Evolutionary conservation across 371 early-diverging fungal species (phyloP), one percentile per base, ranked within the genome.

Genomic region (Mortierella sp.): DNA sequence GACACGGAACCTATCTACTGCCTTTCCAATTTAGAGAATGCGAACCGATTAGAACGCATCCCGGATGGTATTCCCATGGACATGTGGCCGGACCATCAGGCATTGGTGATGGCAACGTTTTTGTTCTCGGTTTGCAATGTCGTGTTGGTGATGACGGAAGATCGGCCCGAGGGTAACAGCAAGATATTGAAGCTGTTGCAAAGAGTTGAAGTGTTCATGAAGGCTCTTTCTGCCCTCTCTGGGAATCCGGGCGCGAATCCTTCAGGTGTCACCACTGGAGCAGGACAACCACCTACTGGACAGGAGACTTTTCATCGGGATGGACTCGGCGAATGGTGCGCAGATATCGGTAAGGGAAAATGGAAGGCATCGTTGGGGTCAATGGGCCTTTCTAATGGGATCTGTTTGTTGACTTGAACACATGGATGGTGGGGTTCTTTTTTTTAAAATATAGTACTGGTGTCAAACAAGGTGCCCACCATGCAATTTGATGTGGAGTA

Each of bases 41-140:
- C 83, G 5, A 61, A 86, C 23, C 71, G 84, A 48, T 64, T 78
- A 49, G 82, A 81, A 58, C 57, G 82, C 54, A 49, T 76, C 67
- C 7, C 67, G 38, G 83, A 84, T 34, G 84, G 84, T 13, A 48
- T 87, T 13, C 82, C 79, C 18, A 79, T 84, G 0, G 88, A 90
- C 31, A 42, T 84, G 16, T 86, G 86, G 86, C 57, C 84, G 21
- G 88, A 88, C 48, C 80, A 83, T 50, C 87, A 87, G 63, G 87
- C 83, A 58, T 48, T 67, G 21, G 23, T 43, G 9, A 27, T 67
- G 48, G 60, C 70, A 3, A 76, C 89, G 14, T 90, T 90, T 51
- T 54, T 91, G 69, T 63, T 88, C 14, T 87, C 89, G 8, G 82
- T 91, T 4, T 91, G 92, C 55, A 90, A 93, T 55, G 87, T 90